Evolutionary conservation across 2,329 filamentous ascomycete genomes (phyloP).

Genomic region (Exophiala xenobiotica): DNA sequence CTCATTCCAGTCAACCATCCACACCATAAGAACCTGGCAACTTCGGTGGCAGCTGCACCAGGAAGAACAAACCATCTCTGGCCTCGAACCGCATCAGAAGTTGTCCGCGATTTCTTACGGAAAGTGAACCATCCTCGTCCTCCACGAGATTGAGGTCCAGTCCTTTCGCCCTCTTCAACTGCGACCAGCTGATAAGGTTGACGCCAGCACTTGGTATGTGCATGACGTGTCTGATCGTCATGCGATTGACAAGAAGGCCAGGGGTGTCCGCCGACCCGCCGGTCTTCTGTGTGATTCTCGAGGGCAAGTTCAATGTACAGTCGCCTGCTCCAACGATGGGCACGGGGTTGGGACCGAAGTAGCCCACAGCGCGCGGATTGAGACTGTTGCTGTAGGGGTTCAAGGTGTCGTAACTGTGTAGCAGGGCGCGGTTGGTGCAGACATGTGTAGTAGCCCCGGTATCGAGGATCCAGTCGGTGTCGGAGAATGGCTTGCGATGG

Average conservation of each 20-base stretch:
- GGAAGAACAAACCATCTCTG: conserved; percentile 13
- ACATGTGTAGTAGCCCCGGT: conserved; percentile 21
- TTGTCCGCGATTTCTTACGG: conserved; percentile 1
- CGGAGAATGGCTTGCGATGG: conserved; percentile 7
- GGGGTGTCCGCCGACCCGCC: neutral
- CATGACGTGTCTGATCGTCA: conserved; percentile 14
- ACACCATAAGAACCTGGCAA: neutral
- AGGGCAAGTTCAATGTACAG: conserved; percentile 7
- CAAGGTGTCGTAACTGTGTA: conserved; percentile 16
- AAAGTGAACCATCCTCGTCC: conserved; percentile 8
- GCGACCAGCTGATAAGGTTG: conserved; percentile 22
- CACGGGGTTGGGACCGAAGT: conserved; percentile 17
- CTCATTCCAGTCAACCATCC: too few relatives aligned
- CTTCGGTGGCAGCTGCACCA: conserved; percentile 7
- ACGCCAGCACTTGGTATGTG: conserved; percentile 12
- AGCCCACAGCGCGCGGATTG: conserved; percentile 8
- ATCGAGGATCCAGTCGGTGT: conserved; percentile 20
- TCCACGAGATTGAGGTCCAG: conserved; percentile 10
- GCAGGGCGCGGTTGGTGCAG: conserved; percentile 13
- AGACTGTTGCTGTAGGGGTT: conserved; percentile 9
- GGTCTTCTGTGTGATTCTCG: neutral
- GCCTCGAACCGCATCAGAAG: conserved; percentile 14
- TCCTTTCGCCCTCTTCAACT: conserved; percentile 16
- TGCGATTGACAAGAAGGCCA: conserved; percentile 1
- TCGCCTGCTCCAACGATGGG: conserved; percentile 16